phyloP scores from a whole-genome alignment of 2,329 filamentous ascomycete genomes.

The Celoporthe dispersa region DNA sequence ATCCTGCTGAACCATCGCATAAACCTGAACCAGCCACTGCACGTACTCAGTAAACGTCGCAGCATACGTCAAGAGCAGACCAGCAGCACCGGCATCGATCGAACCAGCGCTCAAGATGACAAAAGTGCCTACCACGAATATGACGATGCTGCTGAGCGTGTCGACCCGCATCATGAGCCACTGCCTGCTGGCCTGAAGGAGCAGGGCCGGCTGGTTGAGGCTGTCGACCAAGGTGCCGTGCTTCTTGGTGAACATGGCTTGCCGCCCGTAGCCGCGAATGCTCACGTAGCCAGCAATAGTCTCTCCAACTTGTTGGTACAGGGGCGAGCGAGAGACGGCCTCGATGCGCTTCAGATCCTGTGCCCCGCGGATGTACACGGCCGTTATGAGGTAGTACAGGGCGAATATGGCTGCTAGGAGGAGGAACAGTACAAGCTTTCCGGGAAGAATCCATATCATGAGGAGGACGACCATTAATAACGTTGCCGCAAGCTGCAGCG shows the following conservation, averaged over 20 bases:
- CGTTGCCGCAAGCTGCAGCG: too few relatives aligned
- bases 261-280: neutral
- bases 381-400: too few relatives aligned
- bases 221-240: neutral
- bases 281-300: neutral
- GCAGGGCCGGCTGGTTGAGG: neutral
- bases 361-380: too few relatives aligned
- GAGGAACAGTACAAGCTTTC: too few relatives aligned
- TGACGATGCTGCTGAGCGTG: neutral
- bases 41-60: constrained; percentile 31
- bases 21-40: constrained; percentile 22
- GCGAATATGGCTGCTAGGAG: too few relatives aligned
- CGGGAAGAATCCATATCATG: too few relatives aligned
- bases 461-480: too few relatives aligned
- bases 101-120: neutral
- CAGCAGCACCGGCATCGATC: neutral
- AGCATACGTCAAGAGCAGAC: constrained; percentile 22
- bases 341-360: too few relatives aligned
- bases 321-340: too few relatives aligned
- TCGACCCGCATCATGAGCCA: neutral
- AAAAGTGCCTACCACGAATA: neutral
- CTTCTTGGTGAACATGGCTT: neutral
- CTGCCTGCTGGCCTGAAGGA: neutral
- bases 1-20: constrained; percentile 20
- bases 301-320: too few relatives aligned